Base-by-base conservation (phyloP, 2,329 filamentous ascomycete genomes). In the Pestalotiopsis sp. region DNA sequence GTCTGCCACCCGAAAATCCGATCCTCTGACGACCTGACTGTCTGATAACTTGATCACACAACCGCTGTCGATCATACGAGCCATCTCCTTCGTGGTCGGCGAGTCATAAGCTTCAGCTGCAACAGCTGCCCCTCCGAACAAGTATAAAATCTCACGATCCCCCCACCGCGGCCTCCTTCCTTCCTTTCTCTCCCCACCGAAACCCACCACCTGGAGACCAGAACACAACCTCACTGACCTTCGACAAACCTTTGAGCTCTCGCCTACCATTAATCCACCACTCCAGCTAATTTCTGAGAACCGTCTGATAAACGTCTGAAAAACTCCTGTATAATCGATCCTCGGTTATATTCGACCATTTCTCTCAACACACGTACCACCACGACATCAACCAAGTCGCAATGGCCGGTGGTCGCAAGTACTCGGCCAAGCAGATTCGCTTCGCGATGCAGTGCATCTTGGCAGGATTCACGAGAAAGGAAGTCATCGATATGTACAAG, bases 401-500 rank as follows among this genome's bases (percentile, higher is more conserved):
- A 4, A 70, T 69, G 67, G 59, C 57, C 30, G 69, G 70, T 24
- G 69, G 67, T 4, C 69, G 68, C 26, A 70, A 70, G 20, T 73
- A 73, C 60, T 69, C 68, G 6, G 59, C 70, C 17, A 68, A 70
- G 26, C 67, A 72, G 67, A 73, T 74, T 38, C 20, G 66, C 38
- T 73, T 73, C 52, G 60, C 72, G 22, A 64, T 73, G 13, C 67
- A 71, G 7, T 35, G 65, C 7, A 64, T 65, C 24, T 22, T 68
- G 30, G 30, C 55, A 1, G 67, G 58, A 7, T 62, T 66, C 13
- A 24, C 66, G 4, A 67, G 64, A 2, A 64, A 68, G 0, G 52
- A 71, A 7, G 67, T 66, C 10, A 59, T 55, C n/a, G 35, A 60
- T 4, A 67, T 68, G 2, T 72, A 65, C 40, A 58, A 35, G 35